Percentiles rank a stretch among this genome's conserved stretches.
phyloP scores from a whole-genome alignment of 139 green algal species.

The Chlorella sp. region DNA sequence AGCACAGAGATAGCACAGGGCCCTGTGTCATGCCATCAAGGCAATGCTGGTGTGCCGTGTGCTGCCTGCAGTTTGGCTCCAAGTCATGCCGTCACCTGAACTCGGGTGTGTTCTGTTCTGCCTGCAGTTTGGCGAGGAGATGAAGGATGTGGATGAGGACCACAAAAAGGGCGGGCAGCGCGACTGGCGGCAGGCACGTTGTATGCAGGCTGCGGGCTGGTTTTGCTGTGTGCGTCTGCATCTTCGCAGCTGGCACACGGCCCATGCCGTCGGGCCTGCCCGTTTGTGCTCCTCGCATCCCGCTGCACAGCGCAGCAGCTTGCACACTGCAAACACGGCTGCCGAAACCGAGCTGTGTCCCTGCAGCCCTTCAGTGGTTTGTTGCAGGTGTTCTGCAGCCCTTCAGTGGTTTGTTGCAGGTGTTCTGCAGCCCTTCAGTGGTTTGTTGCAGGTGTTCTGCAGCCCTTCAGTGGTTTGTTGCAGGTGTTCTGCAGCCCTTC shows the following conservation, averaged over 20 bases:
- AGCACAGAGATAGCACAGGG: too few species aligned
- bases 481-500: not conserved
- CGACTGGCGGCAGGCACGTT: conserved; percentile 81
- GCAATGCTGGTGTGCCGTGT: not conserved
- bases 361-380: too few species aligned
- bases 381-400: too few species aligned
- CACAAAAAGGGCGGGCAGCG: conserved; percentile 81
- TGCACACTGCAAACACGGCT: too few species aligned
- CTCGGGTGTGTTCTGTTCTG: not conserved
- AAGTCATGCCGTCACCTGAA: not conserved
- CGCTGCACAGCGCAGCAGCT: too few species aligned
- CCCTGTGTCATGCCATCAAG: too few species aligned
- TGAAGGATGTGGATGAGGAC: conserved; percentile 76
- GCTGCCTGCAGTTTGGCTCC: not conserved
- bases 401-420: too few species aligned
- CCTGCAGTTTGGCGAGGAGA: conserved; percentile 69
- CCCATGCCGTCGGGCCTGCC: not conserved
- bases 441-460: too few species aligned
- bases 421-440: too few species aligned
- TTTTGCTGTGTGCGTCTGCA: not conserved
- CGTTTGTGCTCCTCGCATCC: not conserved
- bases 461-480: too few species aligned
- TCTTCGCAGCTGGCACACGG: not conserved
- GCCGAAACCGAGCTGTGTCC: too few species aligned
- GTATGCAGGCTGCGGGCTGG: not conserved